Conservation (phyloP, 345 rosid species). For the Eucalyptus guilfoylei region DNA sequence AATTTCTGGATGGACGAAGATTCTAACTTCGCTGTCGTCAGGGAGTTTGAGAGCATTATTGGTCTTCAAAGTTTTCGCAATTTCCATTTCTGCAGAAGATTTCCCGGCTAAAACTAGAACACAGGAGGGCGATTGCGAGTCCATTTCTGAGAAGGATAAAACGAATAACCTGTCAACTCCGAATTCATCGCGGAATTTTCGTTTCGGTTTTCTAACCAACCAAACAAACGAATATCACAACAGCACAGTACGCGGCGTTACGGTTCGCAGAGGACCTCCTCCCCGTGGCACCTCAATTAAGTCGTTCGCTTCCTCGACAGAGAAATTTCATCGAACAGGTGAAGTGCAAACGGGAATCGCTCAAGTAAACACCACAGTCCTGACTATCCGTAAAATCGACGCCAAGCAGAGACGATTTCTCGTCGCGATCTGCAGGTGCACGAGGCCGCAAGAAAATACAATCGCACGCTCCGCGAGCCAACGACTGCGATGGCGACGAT, state of each 20-base stretch:
- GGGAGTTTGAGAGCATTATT: conserved; percentile 38
- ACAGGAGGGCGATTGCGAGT: conserved; percentile 17
- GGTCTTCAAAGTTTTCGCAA: conserved; percentile 33
- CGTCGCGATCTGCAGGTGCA: neutral
- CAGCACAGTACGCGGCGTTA: neutral
- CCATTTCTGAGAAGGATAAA: conserved; percentile 33
- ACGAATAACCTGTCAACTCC: neutral
- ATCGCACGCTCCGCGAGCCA: neutral
- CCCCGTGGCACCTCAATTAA: neutral
- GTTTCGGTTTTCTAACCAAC: neutral
- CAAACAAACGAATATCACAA: neutral
- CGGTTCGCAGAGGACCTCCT: neutral
- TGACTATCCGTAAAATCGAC: neutral
- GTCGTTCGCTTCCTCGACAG: neutral
- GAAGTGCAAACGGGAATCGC: neutral
- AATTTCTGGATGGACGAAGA: conserved; percentile 36
- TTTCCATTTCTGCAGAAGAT: conserved; percentile 39
- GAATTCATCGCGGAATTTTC: neutral
- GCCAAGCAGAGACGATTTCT: neutral
- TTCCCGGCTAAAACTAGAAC: conserved; percentile 53
- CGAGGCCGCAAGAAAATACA: neutral
- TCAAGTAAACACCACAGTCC: neutral
- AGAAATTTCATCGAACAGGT: neutral
- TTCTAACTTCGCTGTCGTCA: conserved; percentile 14
- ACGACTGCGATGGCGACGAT: neutral